These are phyloP conservation scores for Pyrenula aspistea DNA, from an alignment of 495 filamentous ascomycete species.

Conservation along the genomic window DNA sequence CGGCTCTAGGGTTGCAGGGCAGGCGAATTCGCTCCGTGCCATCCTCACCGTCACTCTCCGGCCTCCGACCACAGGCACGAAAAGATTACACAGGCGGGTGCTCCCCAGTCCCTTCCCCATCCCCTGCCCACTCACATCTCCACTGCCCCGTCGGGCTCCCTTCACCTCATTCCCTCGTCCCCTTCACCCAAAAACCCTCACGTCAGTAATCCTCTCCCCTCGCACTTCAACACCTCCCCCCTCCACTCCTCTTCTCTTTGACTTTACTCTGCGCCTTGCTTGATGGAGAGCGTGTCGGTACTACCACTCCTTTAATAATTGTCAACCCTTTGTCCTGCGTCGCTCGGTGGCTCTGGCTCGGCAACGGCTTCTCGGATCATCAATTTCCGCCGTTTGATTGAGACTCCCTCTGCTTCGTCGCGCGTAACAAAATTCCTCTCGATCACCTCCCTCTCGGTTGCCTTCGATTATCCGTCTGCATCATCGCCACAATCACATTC, in stretches of 20 bases:
- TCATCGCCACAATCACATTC: not conserved
- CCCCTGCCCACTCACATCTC: not conserved
- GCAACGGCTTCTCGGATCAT: not conserved
- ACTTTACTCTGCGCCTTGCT: not conserved
- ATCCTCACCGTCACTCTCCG: too few species aligned
- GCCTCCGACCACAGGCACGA: not conserved
- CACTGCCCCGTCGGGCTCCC: not conserved
- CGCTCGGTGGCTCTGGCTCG: not conserved
- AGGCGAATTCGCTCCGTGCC: not conserved
- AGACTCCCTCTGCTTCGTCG: not conserved
- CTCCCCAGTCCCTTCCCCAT: not conserved
- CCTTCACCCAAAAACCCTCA: not conserved
- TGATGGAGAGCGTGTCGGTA: not conserved
- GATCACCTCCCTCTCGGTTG: not conserved
- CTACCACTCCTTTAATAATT: not conserved
- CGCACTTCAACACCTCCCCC: not conserved
- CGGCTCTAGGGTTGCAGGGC: not conserved
- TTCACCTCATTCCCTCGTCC: not conserved
- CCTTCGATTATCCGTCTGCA: not conserved
- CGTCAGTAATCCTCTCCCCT: not conserved
- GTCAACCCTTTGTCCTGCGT: not conserved
- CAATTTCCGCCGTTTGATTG: not conserved
- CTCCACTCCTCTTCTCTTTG: not conserved
- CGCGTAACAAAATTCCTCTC: not conserved
- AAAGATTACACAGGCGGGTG: not conserved